A percentile compares a stretch with the other conserved stretches of the same genome.
phyloP scores from a whole-genome alignment of 2,329 filamentous ascomycete species.

The Phyllosticta citriasiana region DNA sequence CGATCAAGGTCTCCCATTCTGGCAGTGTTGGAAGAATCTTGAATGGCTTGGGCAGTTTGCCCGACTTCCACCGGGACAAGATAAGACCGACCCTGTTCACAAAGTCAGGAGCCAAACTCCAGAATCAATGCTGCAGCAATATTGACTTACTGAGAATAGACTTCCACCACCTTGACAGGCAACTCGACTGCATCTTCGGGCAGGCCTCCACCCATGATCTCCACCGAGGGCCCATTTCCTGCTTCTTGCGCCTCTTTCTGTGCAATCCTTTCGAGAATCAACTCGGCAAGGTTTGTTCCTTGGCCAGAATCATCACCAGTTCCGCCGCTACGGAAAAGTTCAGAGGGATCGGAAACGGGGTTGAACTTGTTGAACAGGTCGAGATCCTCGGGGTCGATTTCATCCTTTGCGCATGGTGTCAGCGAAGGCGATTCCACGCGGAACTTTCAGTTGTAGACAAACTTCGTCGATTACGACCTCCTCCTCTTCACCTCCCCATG shows the following conservation, averaged over 20 bases:
- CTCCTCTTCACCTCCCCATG: slow-evolving; percentile 65
- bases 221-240: slow-evolving; percentile 12
- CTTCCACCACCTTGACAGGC: slow-evolving; percentile 84
- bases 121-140: neutral
- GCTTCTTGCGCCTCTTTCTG: slow-evolving; percentile 61
- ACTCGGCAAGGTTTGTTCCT: slow-evolving; percentile 75
- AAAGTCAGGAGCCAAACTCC: slow-evolving; percentile 5
- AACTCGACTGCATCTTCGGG: slow-evolving; percentile 77
- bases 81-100: slow-evolving; percentile 64
- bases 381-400: slow-evolving; percentile 80
- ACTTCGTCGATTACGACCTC: slow-evolving; percentile 37
- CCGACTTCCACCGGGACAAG: slow-evolving; percentile 85
- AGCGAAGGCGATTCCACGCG: neutral
- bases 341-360: slow-evolving; percentile 62
- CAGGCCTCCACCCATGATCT: slow-evolving; percentile 44
- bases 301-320: slow-evolving; percentile 25
- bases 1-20: slow-evolving; percentile 81
- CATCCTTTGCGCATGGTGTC: slow-evolving; percentile 32
- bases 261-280: slow-evolving; percentile 91
- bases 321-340: slow-evolving; percentile 42
- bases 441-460: neutral
- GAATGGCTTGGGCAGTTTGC: slow-evolving; percentile 95
- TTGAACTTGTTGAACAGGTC: slow-evolving; percentile 89
- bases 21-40: slow-evolving; percentile 91
- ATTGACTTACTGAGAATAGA: slow-evolving; percentile 67